Evolutionary conservation across 2,329 filamentous ascomycete genomes (phyloP).

Genomic region (Aspergillus ochraceoroseus): DNA sequence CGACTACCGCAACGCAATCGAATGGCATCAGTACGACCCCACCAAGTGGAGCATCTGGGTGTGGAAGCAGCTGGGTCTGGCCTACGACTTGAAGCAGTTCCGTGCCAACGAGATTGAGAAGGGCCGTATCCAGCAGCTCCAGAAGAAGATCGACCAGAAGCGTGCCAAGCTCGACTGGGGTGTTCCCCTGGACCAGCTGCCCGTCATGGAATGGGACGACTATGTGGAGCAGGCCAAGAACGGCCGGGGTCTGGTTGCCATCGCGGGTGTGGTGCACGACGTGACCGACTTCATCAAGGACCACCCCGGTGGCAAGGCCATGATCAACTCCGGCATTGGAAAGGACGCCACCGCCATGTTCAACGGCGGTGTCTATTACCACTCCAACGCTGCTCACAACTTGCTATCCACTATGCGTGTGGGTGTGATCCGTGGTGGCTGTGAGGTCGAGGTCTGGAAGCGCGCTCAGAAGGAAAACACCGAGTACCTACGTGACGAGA

Average conservation of each 20-base stretch:
- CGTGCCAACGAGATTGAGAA: constrained; percentile 88
- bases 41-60: constrained; percentile 85
- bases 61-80: constrained; percentile 79
- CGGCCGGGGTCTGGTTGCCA: constrained; percentile 68
- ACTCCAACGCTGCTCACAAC: constrained; percentile 88
- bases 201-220: constrained; percentile 81
- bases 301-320: constrained; percentile 83
- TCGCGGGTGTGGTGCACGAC: constrained; percentile 83
- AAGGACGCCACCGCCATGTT: constrained; percentile 88
- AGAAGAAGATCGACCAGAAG: constrained; percentile 91
- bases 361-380: constrained; percentile 85
- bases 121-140: constrained; percentile 78
- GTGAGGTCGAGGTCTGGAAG: constrained; percentile 92
- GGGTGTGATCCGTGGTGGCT: constrained; percentile 78
- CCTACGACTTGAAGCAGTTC: constrained; percentile 86
- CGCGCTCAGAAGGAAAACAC: constrained; percentile 73
- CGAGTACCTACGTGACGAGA: constrained; percentile 71
- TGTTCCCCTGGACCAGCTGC: constrained; percentile 75
- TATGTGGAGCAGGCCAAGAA: constrained; percentile 73
- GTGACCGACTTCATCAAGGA: constrained; percentile 79
- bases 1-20: constrained; percentile 85
- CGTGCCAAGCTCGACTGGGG: constrained; percentile 80
- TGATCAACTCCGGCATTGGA: constrained; percentile 75
- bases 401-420: constrained; percentile 82
- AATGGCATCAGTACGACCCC: constrained; percentile 88